Base-by-base conservation (phyloP, 345 rosid species). In the Hirschfeldia incana region DNA sequence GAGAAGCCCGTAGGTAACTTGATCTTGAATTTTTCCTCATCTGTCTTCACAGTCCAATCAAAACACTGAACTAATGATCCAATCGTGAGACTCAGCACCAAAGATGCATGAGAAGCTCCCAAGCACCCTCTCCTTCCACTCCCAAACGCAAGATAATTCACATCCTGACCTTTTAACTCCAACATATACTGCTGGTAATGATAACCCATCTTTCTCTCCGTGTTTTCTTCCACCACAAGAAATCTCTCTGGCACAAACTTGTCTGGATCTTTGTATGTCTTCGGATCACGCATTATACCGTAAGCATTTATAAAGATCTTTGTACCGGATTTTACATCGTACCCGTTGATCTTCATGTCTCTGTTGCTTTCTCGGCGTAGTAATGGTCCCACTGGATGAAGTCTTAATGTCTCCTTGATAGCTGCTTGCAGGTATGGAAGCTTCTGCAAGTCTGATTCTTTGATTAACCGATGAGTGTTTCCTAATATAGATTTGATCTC, bases 341-440 rank as follows among this genome's bases (percentile, higher is more conserved):
- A 81, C 8, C 84, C 81, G 0, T 77, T 77, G 32, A 81, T 64
- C 13, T 81, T 51, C 75, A 73, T 67, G 78, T 81, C 81, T 62
- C 15, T 73, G 53, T 67, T 76, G 78, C 84, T 87, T 49, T 92
- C 89, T 72, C 94, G 82, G 36, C 86, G 83, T 21, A 85, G 86
- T 78, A 91, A 21, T 4, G 94, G 91, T 11, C 89, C 92, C 1
- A 90, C 64, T 0, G 94, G 97, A 79, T 92, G 97, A 15, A 92
- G 92, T 78, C 96, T 78, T 0, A 89, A 78, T 53, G 94, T 87
- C 85, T 92, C 94, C 65, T 88, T 91, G 42, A 80, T 80, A 27
- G 85, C 78, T 42, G 93, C 86, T 83, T 90, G 91, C 17, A 90
- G 67, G 85, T 86, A 89, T n/a, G 92, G 89, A 51, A 92, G 89